A percentile compares a stretch with the other conserved stretches of the same genome.
Evolutionary conservation across 495 filamentous ascomycete species (phyloP).

Genomic region (Entonaema liquescens): DNA sequence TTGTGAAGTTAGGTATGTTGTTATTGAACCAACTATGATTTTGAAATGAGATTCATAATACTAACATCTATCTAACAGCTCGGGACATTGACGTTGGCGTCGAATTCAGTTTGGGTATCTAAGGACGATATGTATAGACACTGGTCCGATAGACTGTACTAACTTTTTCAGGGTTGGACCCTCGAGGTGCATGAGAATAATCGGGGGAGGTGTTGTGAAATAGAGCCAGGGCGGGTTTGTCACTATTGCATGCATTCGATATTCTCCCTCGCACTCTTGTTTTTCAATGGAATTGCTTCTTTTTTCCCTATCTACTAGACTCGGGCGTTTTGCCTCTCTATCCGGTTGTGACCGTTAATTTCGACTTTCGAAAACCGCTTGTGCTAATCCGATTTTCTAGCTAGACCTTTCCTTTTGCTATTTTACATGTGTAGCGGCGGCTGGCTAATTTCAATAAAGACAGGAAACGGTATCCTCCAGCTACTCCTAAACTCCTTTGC

Average conservation of each 20-base stretch:
- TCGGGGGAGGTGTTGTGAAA: slow-evolving; percentile 39
- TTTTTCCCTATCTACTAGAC: slow-evolving; percentile 13
- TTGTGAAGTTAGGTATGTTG: slow-evolving; percentile 92
- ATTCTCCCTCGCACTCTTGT: slow-evolving; percentile 21
- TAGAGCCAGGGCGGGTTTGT: slow-evolving; percentile 43
- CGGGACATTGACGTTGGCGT: slow-evolving; percentile 98
- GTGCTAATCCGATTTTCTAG: slow-evolving; percentile 7
- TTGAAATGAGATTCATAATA: not conserved
- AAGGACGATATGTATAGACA: slow-evolving; percentile 51
- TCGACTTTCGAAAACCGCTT: not conserved
- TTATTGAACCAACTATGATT: slow-evolving; percentile 28
- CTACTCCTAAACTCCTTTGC: not conserved
- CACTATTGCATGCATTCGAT: slow-evolving; percentile 44
- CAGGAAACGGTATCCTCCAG: not conserved
- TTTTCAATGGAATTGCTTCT: slow-evolving; percentile 32
- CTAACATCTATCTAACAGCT: slow-evolving; percentile 60
- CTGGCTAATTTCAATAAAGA: not conserved
- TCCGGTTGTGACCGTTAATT: slow-evolving; percentile 13
- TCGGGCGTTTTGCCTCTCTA: not conserved
- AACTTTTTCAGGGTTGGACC: slow-evolving; percentile 42
- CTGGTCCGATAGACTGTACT: slow-evolving; percentile 47
- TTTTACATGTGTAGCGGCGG: not conserved
- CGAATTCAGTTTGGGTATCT: slow-evolving; percentile 96
- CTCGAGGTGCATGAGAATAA: slow-evolving; percentile 28
- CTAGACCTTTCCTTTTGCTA: not conserved